Conservation (phyloP, 306 rosid species). For the Parietaria judaica region DNA sequence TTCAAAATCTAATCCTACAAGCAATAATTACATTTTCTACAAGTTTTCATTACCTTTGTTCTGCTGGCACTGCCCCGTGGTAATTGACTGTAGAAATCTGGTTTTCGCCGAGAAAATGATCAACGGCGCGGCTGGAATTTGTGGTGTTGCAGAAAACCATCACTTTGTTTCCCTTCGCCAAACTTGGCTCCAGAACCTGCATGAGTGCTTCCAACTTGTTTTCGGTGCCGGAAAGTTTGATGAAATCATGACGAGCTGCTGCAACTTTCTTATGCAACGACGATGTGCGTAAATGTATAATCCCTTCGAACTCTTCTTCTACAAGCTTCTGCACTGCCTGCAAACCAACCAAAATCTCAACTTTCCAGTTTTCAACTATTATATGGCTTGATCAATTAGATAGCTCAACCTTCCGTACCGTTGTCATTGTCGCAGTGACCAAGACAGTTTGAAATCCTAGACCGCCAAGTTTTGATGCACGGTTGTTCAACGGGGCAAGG, state of each 20-base stretch:
- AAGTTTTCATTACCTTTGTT: constrained; percentile 48
- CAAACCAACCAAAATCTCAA: constrained; percentile 25
- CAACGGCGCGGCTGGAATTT: constrained; percentile 96
- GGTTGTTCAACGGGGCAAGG: constrained; percentile 61
- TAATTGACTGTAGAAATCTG: constrained; percentile 71
- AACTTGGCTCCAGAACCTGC: constrained; percentile 93
- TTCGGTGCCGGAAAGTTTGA: constrained; percentile 79
- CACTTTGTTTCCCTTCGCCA: constrained; percentile 78
- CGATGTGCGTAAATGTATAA: constrained; percentile 82
- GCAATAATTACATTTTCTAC: no score
- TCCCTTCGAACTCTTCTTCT: constrained; percentile 93
- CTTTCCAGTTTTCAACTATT: not conserved
- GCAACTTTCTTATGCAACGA: constrained; percentile 80
- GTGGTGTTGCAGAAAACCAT: constrained; percentile 98
- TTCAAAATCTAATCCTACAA: no score
- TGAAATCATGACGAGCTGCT: constrained; percentile 92
- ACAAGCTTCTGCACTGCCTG: constrained; percentile 89
- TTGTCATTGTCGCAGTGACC: constrained; percentile 94
- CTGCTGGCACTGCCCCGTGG: constrained; percentile 98
- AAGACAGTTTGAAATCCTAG: constrained; percentile 79
- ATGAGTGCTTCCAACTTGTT: constrained; percentile 83
- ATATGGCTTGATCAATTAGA: no score
- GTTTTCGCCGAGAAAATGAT: constrained; percentile 88
- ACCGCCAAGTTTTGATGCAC: constrained; percentile 55
- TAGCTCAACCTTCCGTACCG: constrained; percentile 27